Percentiles rank a stretch among this genome's conserved stretches.
Conservation (phyloP, 106 monocot species). For the Allium cepa region DNA sequence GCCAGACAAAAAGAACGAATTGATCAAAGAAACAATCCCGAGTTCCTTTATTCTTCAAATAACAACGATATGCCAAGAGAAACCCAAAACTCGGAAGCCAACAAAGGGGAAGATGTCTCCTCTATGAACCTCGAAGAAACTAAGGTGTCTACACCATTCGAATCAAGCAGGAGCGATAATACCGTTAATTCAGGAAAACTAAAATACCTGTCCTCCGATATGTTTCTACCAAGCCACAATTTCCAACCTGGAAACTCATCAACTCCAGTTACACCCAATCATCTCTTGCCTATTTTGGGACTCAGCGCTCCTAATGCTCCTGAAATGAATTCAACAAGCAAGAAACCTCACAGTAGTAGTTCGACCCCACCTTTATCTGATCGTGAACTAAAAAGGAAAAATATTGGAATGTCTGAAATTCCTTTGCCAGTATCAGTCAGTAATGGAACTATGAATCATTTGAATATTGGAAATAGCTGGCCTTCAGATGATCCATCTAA, state of each 20-base stretch:
- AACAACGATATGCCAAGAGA: conserved; percentile 18
- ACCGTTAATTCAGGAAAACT: conserved; percentile 23
- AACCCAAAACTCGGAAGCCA: conserved; percentile 8
- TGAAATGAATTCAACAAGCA: conserved; percentile 18
- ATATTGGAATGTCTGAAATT: conserved; percentile 22
- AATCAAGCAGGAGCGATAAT: conserved; percentile 20
- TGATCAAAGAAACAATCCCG: conserved; percentile 33
- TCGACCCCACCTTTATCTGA: conserved; percentile 12
- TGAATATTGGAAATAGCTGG: conserved; percentile 15
- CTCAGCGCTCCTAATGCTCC: conserved; percentile 87
- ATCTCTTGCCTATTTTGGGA: conserved; percentile 74
- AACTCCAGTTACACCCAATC: conserved; percentile 19
- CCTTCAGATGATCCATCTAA: conserved; percentile 5
- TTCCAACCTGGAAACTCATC: conserved; percentile 16
- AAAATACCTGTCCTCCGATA: conserved; percentile 31
- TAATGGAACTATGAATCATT: conserved; percentile 23
- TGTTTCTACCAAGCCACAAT: conserved; percentile 27
- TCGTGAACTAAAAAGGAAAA: conserved; percentile 26
- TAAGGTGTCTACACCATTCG: conserved; percentile 15
- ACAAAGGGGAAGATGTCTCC: conserved; percentile 17
- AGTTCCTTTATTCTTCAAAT: conserved; percentile 14
- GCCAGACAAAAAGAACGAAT: conserved; percentile 89
- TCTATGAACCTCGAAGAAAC: conserved; percentile 21
- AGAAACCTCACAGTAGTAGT: conserved; percentile 17
- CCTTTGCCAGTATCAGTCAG: conserved; percentile 14